Conservation (phyloP, 1,284 basidiomycete species). For the Pulchroboletus neoregius region DNA sequence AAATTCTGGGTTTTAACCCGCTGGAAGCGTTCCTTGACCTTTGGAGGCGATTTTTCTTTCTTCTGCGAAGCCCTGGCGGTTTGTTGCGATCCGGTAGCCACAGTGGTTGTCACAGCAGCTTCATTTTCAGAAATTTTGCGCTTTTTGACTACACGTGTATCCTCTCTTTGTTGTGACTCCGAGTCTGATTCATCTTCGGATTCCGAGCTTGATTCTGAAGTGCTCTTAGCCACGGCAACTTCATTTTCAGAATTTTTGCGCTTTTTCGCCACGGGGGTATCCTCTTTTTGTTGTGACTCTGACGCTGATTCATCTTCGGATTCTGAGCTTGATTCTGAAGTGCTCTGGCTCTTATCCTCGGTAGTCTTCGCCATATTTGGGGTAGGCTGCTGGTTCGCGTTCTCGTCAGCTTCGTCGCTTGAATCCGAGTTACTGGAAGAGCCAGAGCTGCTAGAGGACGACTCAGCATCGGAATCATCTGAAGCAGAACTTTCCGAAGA, state of each 20-base stretch:
- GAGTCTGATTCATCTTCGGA: constrained; percentile 19
- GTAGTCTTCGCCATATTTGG: too few species aligned
- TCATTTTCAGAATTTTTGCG: constrained; percentile 51
- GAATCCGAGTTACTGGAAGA: constrained; percentile 19
- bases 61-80: constrained; percentile 12
- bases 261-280: constrained; percentile 49
- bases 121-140: constrained; percentile 51
- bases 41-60: constrained; percentile 39
- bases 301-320: constrained; percentile 20
- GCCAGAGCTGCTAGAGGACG: too few species aligned
- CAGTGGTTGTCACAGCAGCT: constrained; percentile 45
- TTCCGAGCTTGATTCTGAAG: constrained; percentile 26
- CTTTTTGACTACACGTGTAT: constrained; percentile 49
- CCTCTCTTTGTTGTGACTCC: constrained; percentile 2
- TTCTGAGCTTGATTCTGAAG: constrained; percentile 26
- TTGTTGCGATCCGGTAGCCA: constrained; percentile 18
- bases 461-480: constrained; percentile 16
- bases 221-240: constrained; percentile 29
- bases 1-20: constrained; percentile 75
- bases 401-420: constrained; percentile 11
- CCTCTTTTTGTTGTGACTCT: constrained; percentile 4
- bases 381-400: not conserved
- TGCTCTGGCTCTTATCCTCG: constrained; percentile 3
- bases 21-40: constrained; percentile 66
- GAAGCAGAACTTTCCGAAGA: constrained; percentile 13